phyloP scores from a whole-genome alignment of 768 basidiomycete species.

The Favolaschia claudopus region DNA sequence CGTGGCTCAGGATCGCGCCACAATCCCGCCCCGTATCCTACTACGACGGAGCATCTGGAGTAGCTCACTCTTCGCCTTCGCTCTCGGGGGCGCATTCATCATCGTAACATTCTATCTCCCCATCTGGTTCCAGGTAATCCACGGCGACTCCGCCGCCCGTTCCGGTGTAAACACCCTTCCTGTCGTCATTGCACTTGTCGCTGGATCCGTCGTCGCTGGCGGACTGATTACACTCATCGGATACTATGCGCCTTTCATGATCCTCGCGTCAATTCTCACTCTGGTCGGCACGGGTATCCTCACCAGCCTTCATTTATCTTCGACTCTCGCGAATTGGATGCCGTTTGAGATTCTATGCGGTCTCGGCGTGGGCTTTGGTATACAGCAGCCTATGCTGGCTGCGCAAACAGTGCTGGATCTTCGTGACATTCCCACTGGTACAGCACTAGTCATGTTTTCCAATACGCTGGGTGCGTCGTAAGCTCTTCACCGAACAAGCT shows the following conservation, averaged over 20 bases:
- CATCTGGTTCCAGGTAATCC: background rate
- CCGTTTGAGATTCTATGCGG: background rate
- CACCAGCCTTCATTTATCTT: background rate
- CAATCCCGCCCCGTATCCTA: constrained; percentile 2
- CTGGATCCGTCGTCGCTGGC: background rate
- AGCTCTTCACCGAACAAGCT: no score
- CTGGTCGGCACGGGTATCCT: background rate
- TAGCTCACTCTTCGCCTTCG: background rate
- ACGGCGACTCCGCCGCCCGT: background rate
- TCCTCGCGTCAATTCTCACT: background rate
- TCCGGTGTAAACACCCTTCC: background rate
- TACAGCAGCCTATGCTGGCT: background rate
- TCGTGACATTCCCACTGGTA: background rate
- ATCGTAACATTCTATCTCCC: background rate
- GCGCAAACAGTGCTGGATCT: background rate
- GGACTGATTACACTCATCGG: background rate
- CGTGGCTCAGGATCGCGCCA: background rate
- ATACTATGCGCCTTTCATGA: background rate
- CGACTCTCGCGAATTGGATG: background rate
- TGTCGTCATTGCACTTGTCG: background rate
- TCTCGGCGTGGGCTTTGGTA: background rate
- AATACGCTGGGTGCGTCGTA: background rate
- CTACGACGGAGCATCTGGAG: background rate
- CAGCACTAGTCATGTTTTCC: background rate
- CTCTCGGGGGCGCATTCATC: background rate